A percentile compares a stretch with the other conserved stretches of the same genome.
phyloP scores from a whole-genome alignment of 2,329 filamentous ascomycete genomes.

The Pyrenochaeta sp. region DNA sequence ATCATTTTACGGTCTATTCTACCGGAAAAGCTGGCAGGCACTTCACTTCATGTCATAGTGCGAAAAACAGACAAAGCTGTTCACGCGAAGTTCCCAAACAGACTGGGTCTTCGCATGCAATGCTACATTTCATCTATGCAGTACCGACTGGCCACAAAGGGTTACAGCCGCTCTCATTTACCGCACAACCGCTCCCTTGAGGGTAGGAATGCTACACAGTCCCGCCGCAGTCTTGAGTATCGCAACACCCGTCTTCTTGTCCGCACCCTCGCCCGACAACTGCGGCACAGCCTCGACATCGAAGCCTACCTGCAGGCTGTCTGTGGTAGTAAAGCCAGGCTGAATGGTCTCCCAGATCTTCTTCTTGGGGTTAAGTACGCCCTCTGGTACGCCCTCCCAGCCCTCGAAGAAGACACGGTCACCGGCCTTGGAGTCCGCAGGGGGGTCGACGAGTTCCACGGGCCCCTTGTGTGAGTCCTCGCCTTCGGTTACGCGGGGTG shows the following conservation, averaged over 20 bases:
- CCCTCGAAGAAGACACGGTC: constrained; percentile 93
- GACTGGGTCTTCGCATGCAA: no score
- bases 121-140: background rate
- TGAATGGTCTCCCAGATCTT: constrained; percentile 98
- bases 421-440: constrained; percentile 78
- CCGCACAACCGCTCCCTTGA: constrained; percentile 83
- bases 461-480: constrained; percentile 86
- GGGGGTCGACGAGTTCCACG: constrained; percentile 89
- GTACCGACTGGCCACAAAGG: background rate
- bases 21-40: no score
- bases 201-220: constrained; percentile 80
- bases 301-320: constrained; percentile 81
- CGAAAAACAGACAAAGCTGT: no score
- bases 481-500: constrained; percentile 80
- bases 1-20: no score
- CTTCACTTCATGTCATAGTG: no score
- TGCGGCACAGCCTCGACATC: constrained; percentile 79
- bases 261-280: constrained; percentile 72
- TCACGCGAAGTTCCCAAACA: no score
- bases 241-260: constrained; percentile 62
- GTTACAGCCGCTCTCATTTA: constrained; percentile 53
- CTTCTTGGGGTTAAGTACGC: constrained; percentile 97
- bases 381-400: constrained; percentile 92
- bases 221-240: constrained; percentile 80
- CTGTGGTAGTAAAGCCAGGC: constrained; percentile 92